Percentiles rank a stretch among this genome's conserved stretches.
These are phyloP conservation scores for Dothideomycetes sp. DNA, from an alignment of 2,329 filamentous ascomycete species.

Conservation along the genomic window DNA sequence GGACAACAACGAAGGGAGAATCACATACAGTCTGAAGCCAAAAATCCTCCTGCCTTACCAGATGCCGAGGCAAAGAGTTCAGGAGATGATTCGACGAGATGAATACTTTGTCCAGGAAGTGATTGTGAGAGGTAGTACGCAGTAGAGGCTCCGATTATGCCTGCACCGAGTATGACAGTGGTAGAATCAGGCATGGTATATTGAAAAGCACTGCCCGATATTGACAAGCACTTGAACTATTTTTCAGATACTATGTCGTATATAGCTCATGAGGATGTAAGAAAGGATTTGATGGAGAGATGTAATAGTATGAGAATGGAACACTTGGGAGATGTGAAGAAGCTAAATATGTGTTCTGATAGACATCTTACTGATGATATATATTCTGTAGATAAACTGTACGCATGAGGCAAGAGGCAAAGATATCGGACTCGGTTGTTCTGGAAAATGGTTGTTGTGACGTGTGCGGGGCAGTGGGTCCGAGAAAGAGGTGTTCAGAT, in stretches of 20 bases:
- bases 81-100: constrained; percentile 48
- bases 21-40: constrained; percentile 55
- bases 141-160: constrained; percentile 61
- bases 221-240: too few relatives aligned
- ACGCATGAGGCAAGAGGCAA: constrained; percentile 1
- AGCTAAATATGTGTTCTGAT: too few relatives aligned
- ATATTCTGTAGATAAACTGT: not conserved
- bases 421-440: not conserved
- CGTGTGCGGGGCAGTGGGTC: constrained; percentile 10
- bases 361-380: too few relatives aligned
- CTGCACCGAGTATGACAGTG: constrained; percentile 61
- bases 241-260: too few relatives aligned
- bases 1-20: too few relatives aligned
- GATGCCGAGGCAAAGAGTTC: constrained; percentile 65
- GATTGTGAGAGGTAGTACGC: constrained; percentile 59
- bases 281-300: too few relatives aligned
- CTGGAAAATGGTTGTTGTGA: too few relatives aligned
- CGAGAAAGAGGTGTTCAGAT: too few relatives aligned
- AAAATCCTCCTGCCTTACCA: constrained; percentile 63
- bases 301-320: too few relatives aligned
- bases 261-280: too few relatives aligned
- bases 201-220: not conserved
- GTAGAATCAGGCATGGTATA: not conserved
- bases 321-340: too few relatives aligned
- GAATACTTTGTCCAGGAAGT: constrained; percentile 39